Base-by-base conservation (phyloP, 2,329 filamentous ascomycete genomes). In the Penicillium paneum region DNA sequence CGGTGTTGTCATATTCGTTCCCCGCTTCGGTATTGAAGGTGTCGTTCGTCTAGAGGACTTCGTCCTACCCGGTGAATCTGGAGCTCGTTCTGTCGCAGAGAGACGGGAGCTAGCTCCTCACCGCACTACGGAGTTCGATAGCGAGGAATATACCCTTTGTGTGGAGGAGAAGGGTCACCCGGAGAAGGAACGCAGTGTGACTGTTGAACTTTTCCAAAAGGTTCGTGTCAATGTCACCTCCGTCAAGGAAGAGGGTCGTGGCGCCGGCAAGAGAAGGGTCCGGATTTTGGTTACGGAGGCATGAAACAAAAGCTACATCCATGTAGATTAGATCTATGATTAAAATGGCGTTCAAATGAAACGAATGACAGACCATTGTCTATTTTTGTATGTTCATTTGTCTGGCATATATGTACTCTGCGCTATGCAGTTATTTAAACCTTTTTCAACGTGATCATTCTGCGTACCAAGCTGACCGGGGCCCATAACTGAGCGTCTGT, bases 1-100 rank as follows among this genome's bases (percentile, higher is more conserved):
- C 75, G 94, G 94, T 7, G 93, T 97, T 65, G 94, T 97, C 17
- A 92, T 97, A 11, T 92, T 97, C 58, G 93, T 99, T 46, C 94
- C 94, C 7, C 81, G 91, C 15, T 99, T 99, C 73, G 94, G 94
- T 38, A 95, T 99, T 66, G 94, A 99, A 78, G 89, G 91, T 38
- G 77, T 97, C 58, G 94, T 99, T 60, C 83, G 93, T 11, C 77
- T 97, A 64, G 81, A 91, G 55, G 94, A 97, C 75, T 80, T 97
- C 55, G 87, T 86, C 4, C 83, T 88, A 15, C 82, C 85, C 0
- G 90, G 89, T 12, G 73, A 76, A 48, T 64, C 65, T 24, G 62
- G 67, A 24, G 61, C 67, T 8, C 64, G 66, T 21, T 65, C 67
- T 34, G 64, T 67, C 10, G 63, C 66, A 13, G 69, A 73, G 52